Evolutionary conservation across 768 basidiomycete species (phyloP), one percentile per base, ranked within the genome.

Genomic region (Termitomyces sp.): DNA sequence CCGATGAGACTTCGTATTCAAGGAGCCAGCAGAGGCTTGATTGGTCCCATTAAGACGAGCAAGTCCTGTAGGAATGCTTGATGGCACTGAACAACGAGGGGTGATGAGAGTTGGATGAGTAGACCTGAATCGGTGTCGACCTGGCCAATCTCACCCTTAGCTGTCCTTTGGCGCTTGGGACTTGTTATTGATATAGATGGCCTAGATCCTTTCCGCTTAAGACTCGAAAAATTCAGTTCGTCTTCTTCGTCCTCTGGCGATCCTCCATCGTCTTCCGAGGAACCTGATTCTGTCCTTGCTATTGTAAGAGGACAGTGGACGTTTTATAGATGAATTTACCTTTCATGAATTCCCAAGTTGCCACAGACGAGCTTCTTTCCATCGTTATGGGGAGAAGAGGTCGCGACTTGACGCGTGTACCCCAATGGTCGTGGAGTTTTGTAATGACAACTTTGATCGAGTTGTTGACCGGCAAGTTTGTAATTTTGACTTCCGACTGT

Each of bases 131-230:
- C 13, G 26, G 48, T 33, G 40, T 20, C 16, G 41, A 26, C 50
- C 38, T 55, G 5, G 43, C 44, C 38, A 50, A 47, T 36, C 6
- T 28, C 32, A 46, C 33, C 56, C 33, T 35, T 53, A 14, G 26
- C 38, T 33, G 58, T 57, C 28, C 50, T 59, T 48, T 38, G 60
- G 46, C 64, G 64, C 35, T 65, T 65, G 12, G 59, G 55, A 50
- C 46, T 61, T 23, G 53, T 30, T 5, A 46, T 36, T 8, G 36
- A 46, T 43, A 46, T 18, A n/a, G 54, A 50, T 10, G 8, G 18
- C 30, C 10, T n/a, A 10, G 28, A 3, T 0, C 58, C 52, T 41
- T 63, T 65, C 28, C 63, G 62, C 56, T 64, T 64, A 13, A 62
- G 50, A 26, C 50, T 30, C 5, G 28, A 12, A 35, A 50, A 41